Base-by-base conservation (phyloP, 202 grass and related monocot species). In the Carex sylvatica region DNA sequence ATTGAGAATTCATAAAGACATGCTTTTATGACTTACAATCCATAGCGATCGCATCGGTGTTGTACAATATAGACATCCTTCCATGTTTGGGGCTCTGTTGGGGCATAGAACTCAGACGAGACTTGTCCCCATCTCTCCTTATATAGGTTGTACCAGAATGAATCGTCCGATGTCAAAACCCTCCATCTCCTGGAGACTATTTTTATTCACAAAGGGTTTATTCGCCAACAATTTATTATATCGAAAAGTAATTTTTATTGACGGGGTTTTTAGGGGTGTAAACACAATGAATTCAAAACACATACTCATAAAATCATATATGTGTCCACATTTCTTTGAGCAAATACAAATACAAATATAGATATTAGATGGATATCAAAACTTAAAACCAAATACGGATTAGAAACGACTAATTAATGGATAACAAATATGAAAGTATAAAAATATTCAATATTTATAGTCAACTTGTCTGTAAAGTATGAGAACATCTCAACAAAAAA, bases 181-280 rank as follows among this genome's bases (percentile, higher is more conserved):
- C 54, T 90, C 92, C 95, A 98, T 82, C 88, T 95, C 71, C 87
- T 91, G 92, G 92, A 95, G 46, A 98, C 92, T 98, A 30, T 61
- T 78, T 78, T 38, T 73, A 52, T 73, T 52, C 20, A 73, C 7
- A 51, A 40, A 40, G 35, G 4, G 4, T 36, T 36, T 36, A 36
- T 36, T 36, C 35, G 35, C 35, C 35, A 36, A 36, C 35, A n/a
- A n/a, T n/a, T n/a, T n/a, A 35, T 36, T 36, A 36, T 36, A 36
- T 36, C 35, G 4, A 36, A 36, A 23, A 28, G 42, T 22, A 71
- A 2, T 23, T 46, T 23, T 23, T 71, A 20, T 70, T 46, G 3
- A 70, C 47, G 9, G 40, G 68, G 38, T 22, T 47, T 47, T 65
- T 71, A 44, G 3, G 38, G 33, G 6, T 70, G 67, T 46, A 70